Conservation (phyloP, 106 monocot genomes). For the Allium fistulosum region DNA sequence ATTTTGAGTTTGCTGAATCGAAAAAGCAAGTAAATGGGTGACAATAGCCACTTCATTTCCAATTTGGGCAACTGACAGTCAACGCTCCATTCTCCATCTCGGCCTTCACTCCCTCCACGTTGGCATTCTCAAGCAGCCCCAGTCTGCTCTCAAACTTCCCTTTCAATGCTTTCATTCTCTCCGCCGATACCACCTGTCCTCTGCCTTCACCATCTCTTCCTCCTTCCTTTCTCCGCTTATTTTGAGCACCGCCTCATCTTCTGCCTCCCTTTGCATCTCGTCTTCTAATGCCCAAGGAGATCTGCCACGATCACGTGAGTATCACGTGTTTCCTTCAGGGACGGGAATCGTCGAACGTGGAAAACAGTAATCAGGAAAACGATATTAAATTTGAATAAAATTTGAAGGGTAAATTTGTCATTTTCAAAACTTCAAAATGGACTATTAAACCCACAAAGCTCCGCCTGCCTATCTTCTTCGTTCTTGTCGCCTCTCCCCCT, state of each 20-base stretch:
- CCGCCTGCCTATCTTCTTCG: conserved; percentile 7
- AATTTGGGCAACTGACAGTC: conserved; percentile 14
- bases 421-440: no score
- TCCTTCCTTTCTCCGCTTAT: conserved; percentile 20
- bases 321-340: conserved; percentile 20
- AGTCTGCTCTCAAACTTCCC: conserved; percentile 13
- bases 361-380: no score
- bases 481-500: not conserved
- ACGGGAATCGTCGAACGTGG: no score
- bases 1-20: no score
- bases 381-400: no score
- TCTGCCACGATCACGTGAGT: conserved; percentile 28
- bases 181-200: conserved; percentile 6
- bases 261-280: conserved; percentile 23
- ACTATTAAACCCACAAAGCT: conserved; percentile 9
- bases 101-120: conserved; percentile 15
- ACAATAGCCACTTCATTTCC: no score
- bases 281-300: conserved; percentile 21
- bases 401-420: no score
- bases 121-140: conserved; percentile 16
- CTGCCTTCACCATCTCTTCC: conserved; percentile 9
- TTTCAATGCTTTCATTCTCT: conserved; percentile 11
- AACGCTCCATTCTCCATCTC: conserved; percentile 17
- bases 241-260: conserved; percentile 13
- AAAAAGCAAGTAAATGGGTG: no score